A percentile compares a stretch with the other conserved stretches of the same genome.
Evolutionary conservation across 2,329 filamentous ascomycete genomes (phyloP).

Genomic region (Alternaria sp.): DNA sequence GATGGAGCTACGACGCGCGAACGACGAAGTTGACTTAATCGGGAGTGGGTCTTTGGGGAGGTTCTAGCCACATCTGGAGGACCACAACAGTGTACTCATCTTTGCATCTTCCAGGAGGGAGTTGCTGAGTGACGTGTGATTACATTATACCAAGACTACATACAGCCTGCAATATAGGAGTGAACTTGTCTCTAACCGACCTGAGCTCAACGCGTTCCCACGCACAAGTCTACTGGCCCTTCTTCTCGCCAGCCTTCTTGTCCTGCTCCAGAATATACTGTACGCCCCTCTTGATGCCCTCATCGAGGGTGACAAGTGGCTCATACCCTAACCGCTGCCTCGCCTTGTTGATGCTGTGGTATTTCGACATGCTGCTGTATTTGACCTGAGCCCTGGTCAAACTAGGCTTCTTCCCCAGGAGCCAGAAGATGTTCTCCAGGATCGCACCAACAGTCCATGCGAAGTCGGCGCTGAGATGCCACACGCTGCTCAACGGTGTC

Average conservation of each 20-base stretch:
- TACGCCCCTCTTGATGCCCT: slow-evolving; percentile 63
- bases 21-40: slow-evolving; percentile 18
- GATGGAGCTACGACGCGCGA: slow-evolving; percentile 6
- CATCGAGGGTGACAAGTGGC: slow-evolving; percentile 71
- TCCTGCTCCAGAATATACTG: slow-evolving; percentile 50
- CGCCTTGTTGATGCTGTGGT: slow-evolving; percentile 80
- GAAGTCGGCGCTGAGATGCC: slow-evolving; percentile 54
- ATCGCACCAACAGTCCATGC: slow-evolving; percentile 54
- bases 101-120: background rate
- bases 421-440: slow-evolving; percentile 57
- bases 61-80: slow-evolving; percentile 14
- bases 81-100: background rate
- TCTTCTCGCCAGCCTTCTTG: slow-evolving; percentile 44
- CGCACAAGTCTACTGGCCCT: slow-evolving; percentile 36
- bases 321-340: slow-evolving; percentile 73
- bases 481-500: slow-evolving; percentile 51
- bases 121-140: background rate
- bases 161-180: background rate
- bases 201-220: background rate
- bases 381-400: slow-evolving; percentile 60
- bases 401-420: slow-evolving; percentile 56
- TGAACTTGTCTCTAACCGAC: background rate
- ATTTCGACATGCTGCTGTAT: slow-evolving; percentile 77
- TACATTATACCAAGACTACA: background rate
- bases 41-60: slow-evolving; percentile 17